Conservation (phyloP, 345 rosid species). For the Gossypium rotundifolium region DNA sequence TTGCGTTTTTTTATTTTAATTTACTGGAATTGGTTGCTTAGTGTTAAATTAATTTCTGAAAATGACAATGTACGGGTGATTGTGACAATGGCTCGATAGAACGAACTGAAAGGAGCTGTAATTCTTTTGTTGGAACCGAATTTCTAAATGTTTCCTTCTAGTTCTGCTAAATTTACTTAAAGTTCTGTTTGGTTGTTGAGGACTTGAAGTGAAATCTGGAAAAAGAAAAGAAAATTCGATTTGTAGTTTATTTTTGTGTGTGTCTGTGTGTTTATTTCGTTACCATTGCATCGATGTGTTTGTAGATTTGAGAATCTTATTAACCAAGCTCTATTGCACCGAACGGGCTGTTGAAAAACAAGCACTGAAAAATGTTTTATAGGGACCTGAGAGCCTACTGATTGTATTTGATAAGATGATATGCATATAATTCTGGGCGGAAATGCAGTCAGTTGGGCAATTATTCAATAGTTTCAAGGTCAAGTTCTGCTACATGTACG, state of each 20-base stretch:
- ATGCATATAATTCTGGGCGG: not conserved
- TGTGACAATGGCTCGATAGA: not conserved
- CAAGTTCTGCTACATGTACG: not conserved
- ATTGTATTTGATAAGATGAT: not conserved
- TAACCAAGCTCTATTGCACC: not conserved
- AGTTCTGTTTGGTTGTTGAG: conserved; percentile 1
- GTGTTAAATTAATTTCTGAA: not conserved
- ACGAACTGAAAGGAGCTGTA: not conserved
- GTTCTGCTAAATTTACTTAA: not conserved
- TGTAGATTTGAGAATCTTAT: not conserved
- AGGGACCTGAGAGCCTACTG: too few species aligned
- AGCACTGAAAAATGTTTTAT: too few species aligned
- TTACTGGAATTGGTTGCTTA: not conserved
- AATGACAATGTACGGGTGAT: not conserved
- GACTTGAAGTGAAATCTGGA: conserved; percentile 1
- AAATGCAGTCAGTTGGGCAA: not conserved
- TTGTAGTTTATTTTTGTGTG: too few species aligned
- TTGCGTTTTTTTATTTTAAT: not conserved
- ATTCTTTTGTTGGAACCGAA: not conserved
- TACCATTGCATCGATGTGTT: not conserved
- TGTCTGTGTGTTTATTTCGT: too few species aligned
- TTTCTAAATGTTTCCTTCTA: not conserved
- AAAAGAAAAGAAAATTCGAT: not conserved
- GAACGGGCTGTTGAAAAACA: too few species aligned
- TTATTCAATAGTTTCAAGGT: not conserved